A percentile compares a stretch with the other conserved stretches of the same genome.
Evolutionary conservation across 225 moss, liverwort and hornwort genomes (phyloP).

Genomic region (Asterella californica): DNA sequence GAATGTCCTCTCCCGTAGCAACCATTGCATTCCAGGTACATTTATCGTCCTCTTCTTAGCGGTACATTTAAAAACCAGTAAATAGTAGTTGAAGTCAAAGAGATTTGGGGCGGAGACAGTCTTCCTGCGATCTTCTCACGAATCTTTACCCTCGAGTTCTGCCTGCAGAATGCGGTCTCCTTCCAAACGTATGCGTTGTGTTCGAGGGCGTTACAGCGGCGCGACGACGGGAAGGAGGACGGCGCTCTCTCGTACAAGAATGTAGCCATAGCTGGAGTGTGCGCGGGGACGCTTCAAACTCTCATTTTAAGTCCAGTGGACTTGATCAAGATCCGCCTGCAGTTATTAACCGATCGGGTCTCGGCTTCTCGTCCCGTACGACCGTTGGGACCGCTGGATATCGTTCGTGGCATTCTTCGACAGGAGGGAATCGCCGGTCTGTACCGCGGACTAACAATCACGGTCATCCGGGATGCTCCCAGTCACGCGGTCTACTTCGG

Average conservation of each 20-base stretch:
- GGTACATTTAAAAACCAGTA: too few relatives aligned
- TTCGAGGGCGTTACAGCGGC: slow-evolving; percentile 55
- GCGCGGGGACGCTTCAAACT: slow-evolving; percentile 84
- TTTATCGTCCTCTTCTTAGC: background rate
- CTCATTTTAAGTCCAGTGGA: slow-evolving; percentile 87
- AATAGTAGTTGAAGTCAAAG: too few relatives aligned
- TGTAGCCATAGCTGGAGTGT: slow-evolving; percentile 84
- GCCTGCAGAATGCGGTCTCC: slow-evolving; percentile 84
- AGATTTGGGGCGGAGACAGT: background rate
- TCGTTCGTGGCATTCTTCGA: slow-evolving; percentile 65
- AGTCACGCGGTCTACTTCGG: slow-evolving; percentile 94
- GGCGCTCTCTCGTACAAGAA: slow-evolving; percentile 58
- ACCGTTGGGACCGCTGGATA: slow-evolving; percentile 63
- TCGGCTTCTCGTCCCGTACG: slow-evolving; percentile 31
- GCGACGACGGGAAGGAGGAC: slow-evolving; percentile 31
- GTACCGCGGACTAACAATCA: slow-evolving; percentile 86
- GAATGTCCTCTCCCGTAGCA: slow-evolving; percentile 89
- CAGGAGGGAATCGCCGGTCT: slow-evolving; percentile 77
- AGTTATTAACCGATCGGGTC: slow-evolving; percentile 62
- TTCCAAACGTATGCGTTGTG: slow-evolving; percentile 89
- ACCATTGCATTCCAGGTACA: slow-evolving; percentile 90
- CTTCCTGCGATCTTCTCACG: background rate
- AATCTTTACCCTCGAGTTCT: background rate
- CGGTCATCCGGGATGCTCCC: slow-evolving; percentile 90
- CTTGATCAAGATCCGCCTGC: slow-evolving; percentile 92